Conservation (phyloP, 208 protist genomes). For the Wallacemonas sp. region DNA sequence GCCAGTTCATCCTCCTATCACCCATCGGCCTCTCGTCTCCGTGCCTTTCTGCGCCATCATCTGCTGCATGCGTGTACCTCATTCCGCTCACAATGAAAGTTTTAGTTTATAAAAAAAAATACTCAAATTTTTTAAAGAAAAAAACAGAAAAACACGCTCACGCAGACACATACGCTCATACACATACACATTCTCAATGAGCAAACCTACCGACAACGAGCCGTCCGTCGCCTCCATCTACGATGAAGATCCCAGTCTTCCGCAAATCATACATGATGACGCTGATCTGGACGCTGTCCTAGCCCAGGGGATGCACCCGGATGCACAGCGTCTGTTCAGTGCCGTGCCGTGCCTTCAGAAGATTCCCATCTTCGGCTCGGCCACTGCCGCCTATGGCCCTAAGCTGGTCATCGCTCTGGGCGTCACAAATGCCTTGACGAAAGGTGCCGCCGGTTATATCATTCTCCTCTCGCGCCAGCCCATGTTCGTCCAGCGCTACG, state of each 20-base stretch:
- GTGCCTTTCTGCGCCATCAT: too few species aligned
- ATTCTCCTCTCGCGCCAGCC: constrained; percentile 15
- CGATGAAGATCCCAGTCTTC: background rate
- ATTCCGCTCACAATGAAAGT: too few species aligned
- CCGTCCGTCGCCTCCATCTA: background rate
- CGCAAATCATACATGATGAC: background rate
- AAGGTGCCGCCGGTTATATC: constrained; percentile 18
- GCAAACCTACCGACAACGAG: background rate
- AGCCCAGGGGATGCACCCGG: constrained; percentile 16
- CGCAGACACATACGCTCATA: too few species aligned
- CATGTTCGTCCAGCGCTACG: constrained; percentile 23
- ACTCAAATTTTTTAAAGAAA: too few species aligned
- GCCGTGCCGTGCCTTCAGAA: constrained; percentile 16
- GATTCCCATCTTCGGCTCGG: constrained; percentile 20
- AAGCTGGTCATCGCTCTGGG: constrained; percentile 21
- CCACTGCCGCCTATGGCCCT: constrained; percentile 16
- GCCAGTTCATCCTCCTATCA: too few species aligned
- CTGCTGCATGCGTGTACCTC: too few species aligned
- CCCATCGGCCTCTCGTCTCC: too few species aligned
- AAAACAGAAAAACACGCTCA: background rate
- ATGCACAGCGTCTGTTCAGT: constrained; percentile 15
- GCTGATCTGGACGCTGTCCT: background rate
- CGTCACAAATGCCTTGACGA: constrained; percentile 22
- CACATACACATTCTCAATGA: too few species aligned
- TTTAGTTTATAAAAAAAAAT: too few species aligned